Evolutionary conservation across 2,329 filamentous ascomycete genomes (phyloP).

Genomic region (Lasiodiplodia sp.): DNA sequence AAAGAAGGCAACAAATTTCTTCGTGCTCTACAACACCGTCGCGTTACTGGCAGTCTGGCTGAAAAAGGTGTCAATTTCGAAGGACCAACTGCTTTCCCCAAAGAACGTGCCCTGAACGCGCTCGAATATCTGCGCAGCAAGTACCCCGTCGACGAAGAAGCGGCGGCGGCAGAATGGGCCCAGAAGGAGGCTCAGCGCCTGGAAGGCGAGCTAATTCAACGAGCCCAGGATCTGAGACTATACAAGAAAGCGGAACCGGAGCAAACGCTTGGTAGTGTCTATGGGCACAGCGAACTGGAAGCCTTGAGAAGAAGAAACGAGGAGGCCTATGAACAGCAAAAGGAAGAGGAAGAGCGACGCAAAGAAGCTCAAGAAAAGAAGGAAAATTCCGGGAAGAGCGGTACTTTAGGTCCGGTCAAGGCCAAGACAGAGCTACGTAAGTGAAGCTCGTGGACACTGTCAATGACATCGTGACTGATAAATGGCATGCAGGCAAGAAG

Average conservation of each 20-base stretch:
- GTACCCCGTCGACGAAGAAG: constrained; percentile 50
- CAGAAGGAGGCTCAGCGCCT: constrained; percentile 49
- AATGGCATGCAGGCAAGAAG: constrained; percentile 12
- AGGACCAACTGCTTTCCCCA: constrained; percentile 39
- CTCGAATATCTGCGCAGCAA: constrained; percentile 46
- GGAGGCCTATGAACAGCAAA: constrained; percentile 42
- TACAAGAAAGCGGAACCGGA: constrained; percentile 42
- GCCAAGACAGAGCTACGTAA: constrained; percentile 41
- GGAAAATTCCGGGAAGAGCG: background rate
- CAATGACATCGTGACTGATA: constrained; percentile 40
- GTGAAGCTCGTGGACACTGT: constrained; percentile 41
- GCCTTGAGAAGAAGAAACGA: constrained; percentile 42
- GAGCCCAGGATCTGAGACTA: constrained; percentile 40
- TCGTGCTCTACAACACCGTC: constrained; percentile 48
- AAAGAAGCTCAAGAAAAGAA: constrained; percentile 34
- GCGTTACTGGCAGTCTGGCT: constrained; percentile 48
- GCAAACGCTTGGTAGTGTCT: constrained; percentile 27
- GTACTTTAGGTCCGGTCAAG: constrained; percentile 38
- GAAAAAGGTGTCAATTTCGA: constrained; percentile 45
- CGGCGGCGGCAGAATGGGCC: constrained; percentile 49
- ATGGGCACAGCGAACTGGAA: constrained; percentile 30
- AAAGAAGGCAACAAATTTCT: constrained; percentile 46
- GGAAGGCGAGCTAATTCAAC: constrained; percentile 43
- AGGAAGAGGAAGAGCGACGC: constrained; percentile 39
- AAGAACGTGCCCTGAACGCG: constrained; percentile 40